Conservation (phyloP, 1,284 basidiomycete species). For the Tylopilus orsonianus region DNA sequence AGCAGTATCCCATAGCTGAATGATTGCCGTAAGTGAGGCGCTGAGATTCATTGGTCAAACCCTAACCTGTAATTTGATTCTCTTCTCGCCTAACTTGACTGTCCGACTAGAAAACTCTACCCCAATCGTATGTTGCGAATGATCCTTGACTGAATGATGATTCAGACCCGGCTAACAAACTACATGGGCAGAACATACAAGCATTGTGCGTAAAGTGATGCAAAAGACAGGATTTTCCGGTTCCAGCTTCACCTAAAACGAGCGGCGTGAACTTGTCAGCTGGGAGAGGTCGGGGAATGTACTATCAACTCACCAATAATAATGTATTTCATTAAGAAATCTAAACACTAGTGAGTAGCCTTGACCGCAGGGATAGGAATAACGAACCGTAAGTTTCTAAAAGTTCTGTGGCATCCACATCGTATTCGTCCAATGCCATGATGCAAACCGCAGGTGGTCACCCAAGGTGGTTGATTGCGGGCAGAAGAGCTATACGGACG, state of each 20-base stretch:
- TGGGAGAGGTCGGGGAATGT: background rate
- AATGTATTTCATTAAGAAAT: conserved; percentile 98
- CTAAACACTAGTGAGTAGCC: conserved; percentile 43
- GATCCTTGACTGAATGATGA: conserved; percentile 78
- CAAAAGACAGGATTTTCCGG: conserved; percentile 94
- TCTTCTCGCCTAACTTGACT: conserved; percentile 86
- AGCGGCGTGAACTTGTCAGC: conserved; percentile 5
- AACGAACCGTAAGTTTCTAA: conserved; percentile 86
- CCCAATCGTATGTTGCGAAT: conserved; percentile 96
- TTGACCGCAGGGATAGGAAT: background rate
- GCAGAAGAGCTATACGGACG: background rate
- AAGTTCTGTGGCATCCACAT: conserved; percentile 83
- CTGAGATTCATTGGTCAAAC: conserved; percentile 1
- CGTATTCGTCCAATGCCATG: conserved; percentile 64
- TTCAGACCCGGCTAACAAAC: conserved; percentile 10
- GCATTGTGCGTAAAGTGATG: conserved; percentile 95
- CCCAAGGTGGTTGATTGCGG: conserved; percentile 6
- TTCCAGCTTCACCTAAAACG: conserved; percentile 84
- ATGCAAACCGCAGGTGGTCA: conserved; percentile 9
- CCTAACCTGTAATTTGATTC: conserved; percentile 89
- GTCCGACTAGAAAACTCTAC: conserved; percentile 93
- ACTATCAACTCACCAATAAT: conserved; percentile 71
- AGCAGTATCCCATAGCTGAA: conserved; percentile 94
- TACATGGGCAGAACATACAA: conserved; percentile 58
- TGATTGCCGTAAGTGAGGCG: conserved; percentile 13